phyloP scores from a whole-genome alignment of 2,329 filamentous ascomycete species.

The Geoglossum cookeanum region DNA sequence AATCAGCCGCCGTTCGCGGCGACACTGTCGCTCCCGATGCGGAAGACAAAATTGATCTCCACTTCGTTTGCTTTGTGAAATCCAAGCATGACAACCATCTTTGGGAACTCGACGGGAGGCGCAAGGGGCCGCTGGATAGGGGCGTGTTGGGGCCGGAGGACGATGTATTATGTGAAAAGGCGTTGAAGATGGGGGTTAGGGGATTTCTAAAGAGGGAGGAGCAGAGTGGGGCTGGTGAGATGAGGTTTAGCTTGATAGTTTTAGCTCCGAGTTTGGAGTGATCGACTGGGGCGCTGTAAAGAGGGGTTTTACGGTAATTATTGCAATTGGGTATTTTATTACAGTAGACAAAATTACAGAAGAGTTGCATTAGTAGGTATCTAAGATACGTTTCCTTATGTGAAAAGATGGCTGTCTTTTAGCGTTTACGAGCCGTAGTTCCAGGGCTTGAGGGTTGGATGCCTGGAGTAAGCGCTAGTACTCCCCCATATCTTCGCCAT shows the following conservation, averaged over 20 bases:
- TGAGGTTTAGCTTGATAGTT: slow-evolving; percentile 44
- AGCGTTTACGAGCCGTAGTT: no score
- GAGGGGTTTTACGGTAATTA: no score
- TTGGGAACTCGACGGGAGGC: slow-evolving; percentile 62
- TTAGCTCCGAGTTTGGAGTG: slow-evolving; percentile 36
- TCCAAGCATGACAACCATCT: slow-evolving; percentile 43
- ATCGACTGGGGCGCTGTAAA: slow-evolving; percentile 10
- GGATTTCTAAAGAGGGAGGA: slow-evolving; percentile 39
- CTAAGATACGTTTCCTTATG: no score
- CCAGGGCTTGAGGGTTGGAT: no score
- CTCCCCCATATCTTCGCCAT: slow-evolving; percentile 28
- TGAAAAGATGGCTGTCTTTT: no score
- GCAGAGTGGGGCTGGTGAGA: slow-evolving; percentile 33
- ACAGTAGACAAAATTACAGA: no score
- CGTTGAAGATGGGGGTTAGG: slow-evolving; percentile 49
- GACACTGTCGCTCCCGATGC: slow-evolving; percentile 64
- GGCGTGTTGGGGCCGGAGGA: slow-evolving; percentile 33
- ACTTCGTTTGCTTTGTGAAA: slow-evolving; percentile 92
- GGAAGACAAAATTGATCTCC: slow-evolving; percentile 69
- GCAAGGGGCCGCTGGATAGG: slow-evolving; percentile 36
- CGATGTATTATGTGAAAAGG: slow-evolving; percentile 57
- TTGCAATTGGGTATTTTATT: no score
- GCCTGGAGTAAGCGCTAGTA: no score
- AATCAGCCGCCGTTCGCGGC: slow-evolving; percentile 53
- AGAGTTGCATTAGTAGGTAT: no score